Conservation (phyloP, 257 asterid species). For the Coffea eugenioides region DNA sequence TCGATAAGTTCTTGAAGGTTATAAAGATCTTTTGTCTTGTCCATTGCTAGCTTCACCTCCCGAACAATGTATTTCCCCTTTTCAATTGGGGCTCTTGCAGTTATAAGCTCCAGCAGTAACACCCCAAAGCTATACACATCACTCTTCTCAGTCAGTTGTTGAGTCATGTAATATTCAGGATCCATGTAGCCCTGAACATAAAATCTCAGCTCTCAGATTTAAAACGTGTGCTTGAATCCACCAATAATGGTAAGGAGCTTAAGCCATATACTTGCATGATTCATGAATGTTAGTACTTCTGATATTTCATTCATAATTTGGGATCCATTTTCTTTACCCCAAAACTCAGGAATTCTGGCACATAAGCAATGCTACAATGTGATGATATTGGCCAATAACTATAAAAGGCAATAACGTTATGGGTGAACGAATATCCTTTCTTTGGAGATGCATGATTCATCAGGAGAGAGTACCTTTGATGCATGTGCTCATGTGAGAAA, state of each 20-base stretch:
- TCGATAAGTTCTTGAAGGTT: constrained; percentile 66
- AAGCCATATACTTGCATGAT: neutral
- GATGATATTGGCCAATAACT: neutral
- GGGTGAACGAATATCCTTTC: neutral
- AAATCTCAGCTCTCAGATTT: neutral
- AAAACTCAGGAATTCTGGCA: neutral
- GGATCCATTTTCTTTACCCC: neutral
- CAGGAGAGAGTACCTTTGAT: neutral
- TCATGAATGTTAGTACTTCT: neutral
- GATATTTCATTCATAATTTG: neutral
- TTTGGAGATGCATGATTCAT: neutral
- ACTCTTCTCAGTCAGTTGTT: constrained; percentile 82
- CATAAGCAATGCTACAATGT: neutral
- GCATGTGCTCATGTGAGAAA: neutral
- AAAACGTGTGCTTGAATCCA: neutral
- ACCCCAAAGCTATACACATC: constrained; percentile 91
- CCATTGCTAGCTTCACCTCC: constrained; percentile 60
- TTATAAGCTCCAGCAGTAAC: constrained; percentile 60
- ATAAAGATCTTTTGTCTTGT: constrained; percentile 54
- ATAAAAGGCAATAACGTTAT: neutral
- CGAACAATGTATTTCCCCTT: constrained; percentile 76
- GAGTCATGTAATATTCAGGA: constrained; percentile 95
- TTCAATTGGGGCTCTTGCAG: constrained; percentile 68
- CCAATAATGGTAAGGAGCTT: neutral
- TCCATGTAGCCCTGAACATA: constrained; percentile 81